Evolutionary conservation across 257 asterid genomes (phyloP), one percentile per base, ranked within the genome.

Genomic region (Paraleonurus japonicus): DNA sequence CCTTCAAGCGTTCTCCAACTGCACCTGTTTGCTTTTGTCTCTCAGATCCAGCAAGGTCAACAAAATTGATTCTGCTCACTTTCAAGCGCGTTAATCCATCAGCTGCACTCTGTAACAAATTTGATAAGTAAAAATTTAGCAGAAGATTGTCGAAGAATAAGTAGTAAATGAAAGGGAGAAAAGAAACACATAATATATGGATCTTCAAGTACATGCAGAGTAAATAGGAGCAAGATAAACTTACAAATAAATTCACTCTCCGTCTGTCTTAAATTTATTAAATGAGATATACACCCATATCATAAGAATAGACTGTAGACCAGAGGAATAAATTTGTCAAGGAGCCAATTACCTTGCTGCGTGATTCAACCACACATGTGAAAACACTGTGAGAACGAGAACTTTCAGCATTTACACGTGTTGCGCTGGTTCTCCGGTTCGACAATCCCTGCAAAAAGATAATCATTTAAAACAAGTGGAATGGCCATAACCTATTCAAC

Each of bases 1-100:
- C 98, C 83, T 95, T 95, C 89, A 95, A 85, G 47, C 99, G 95
- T 37, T 89, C 98, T 83, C 99, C 99, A 78, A 92, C 98, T 79
- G 99, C 99, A 76, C 99, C 96, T 24, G 99, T 92, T 69, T 89
- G 97, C 81, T 95, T 95, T 77, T 92, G 99, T 67, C 99, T 85
- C 85, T 95, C 99, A 13, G 99, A 95, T 67, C 99, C 99, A 81
- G 98, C 99, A 79, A 95, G 99, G 81, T 95, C 99, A 48, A 95
- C 99, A 37, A 95, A 89, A 85, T 95, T 95, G 79, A 95, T 92
- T 84, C 92, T 85, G 81, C 99, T 95, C 70, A 83, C 82, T 82
- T 92, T 92, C 67, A 90, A 72, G 84, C 83, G 78, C 85, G 90
- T 89, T 76, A 92, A 81, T 53, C 98, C 99, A 84, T 92, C 97